phyloP scores from a whole-genome alignment of 208 protist species.

The Crithidia bombi region DNA sequence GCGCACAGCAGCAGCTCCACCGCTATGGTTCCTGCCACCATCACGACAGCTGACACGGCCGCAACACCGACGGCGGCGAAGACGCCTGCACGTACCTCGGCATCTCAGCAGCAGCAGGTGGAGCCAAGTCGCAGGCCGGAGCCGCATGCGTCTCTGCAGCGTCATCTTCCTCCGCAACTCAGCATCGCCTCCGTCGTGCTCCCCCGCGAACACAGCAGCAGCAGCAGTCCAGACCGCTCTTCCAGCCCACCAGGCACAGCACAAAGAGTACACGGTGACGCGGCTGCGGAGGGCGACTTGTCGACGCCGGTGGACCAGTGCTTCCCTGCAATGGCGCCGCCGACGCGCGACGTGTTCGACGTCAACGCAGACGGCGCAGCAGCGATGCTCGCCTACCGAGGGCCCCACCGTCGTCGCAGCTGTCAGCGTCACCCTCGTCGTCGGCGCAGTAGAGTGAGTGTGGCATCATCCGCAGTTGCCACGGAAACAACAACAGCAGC shows the following conservation, averaged over 20 bases:
- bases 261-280: not conserved
- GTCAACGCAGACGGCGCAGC: not conserved
- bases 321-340: slow-evolving; percentile 26
- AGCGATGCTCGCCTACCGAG: not conserved
- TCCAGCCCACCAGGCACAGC: not conserved
- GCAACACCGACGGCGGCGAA: not conserved
- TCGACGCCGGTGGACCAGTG: slow-evolving; percentile 29
- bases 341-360: slow-evolving; percentile 28
- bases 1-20: not conserved
- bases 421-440: too few species aligned
- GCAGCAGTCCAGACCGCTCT: not conserved
- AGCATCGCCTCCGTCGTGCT: not conserved
- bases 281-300: not conserved
- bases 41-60: not conserved
- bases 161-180: not conserved
- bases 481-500: too few species aligned
- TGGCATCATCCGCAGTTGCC: too few species aligned
- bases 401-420: too few species aligned
- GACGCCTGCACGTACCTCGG: not conserved
- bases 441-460: too few species aligned
- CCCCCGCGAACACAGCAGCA: not conserved
- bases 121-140: slow-evolving; percentile 10
- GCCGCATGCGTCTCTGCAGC: slow-evolving; percentile 2
- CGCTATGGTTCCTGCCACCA: not conserved
- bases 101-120: slow-evolving; percentile 1